These are phyloP conservation scores for Cephaloascus albidus DNA, from an alignment of 805 yeast species.

Conservation along the genomic window DNA sequence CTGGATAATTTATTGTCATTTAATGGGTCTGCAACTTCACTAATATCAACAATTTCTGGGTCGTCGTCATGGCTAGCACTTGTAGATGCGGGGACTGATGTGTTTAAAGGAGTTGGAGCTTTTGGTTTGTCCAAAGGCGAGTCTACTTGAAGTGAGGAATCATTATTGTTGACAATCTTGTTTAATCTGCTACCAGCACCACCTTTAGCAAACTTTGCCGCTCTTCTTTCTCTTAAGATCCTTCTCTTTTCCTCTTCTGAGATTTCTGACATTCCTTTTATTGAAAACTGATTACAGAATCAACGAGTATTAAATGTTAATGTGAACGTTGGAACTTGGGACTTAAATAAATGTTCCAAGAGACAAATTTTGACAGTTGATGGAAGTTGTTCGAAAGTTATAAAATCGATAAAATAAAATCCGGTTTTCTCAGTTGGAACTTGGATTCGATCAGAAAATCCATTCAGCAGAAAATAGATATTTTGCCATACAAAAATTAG, in stretches of 20 bases:
- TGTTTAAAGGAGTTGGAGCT: neutral
- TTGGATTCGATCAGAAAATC: no score
- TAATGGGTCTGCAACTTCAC: conserved; percentile 5
- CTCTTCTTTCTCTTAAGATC: conserved; percentile 53
- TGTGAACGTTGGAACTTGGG: no score
- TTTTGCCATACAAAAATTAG: no score
- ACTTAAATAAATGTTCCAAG: no score
- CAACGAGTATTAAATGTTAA: no score
- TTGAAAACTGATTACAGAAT: neutral
- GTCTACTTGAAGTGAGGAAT: conserved; percentile 22
- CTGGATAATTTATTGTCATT: conserved; percentile 2
- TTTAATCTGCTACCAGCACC: conserved; percentile 45
- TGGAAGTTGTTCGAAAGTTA: no score
- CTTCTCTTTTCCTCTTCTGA: conserved; percentile 51
- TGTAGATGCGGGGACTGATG: neutral
- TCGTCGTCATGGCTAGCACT: conserved; percentile 6
- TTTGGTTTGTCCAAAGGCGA: conserved; percentile 17
- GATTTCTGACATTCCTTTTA: conserved; percentile 24
- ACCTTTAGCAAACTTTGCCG: conserved; percentile 50
- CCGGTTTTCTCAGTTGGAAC: no score
- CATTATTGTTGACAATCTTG: conserved; percentile 31
- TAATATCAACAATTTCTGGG: conserved; percentile 11
- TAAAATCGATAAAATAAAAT: no score
- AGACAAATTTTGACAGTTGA: no score
- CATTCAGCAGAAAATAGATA: no score